Base-by-base conservation (phyloP, 176 grass and related monocot species). In the Alloteropsis semialata region DNA sequence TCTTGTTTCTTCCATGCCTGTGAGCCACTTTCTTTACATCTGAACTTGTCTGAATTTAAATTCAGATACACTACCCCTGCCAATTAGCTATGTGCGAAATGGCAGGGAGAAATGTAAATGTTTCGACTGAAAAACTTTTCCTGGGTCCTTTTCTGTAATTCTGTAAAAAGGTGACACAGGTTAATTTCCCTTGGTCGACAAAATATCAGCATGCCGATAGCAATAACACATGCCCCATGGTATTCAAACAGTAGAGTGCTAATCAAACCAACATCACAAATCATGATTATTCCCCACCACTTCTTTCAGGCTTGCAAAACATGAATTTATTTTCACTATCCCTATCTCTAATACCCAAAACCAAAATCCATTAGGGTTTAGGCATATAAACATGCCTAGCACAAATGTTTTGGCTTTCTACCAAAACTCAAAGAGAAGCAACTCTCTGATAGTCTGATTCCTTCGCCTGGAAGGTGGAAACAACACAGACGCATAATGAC, bases 231-330 rank as follows among this genome's bases (percentile, higher is more conserved):
- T 28, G 28, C 10, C 10, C 10, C 27, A 14, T 69, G 32, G 51
- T 59, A 44, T 29, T 38, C 30, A 50, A 48, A 61, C 5, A 28
- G 41, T 22, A 13, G 38, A 56, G 11, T 37, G 54, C 24, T 63
- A 72, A 71, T 42, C 76, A 50, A 72, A 63, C 55, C n/a, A 79
- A 63, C 11, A 64, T 8, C 44, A 64, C 16, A 62, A 63, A 46
- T 48, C 65, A 46, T 27, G 37, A 85, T 36, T 48, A 38, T 29
- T 25, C 34, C 56, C 29, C 27, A 43, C 5, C 50, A 60, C 34
- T 25, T 27, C 28, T 36, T 6, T 69, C 48, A 51, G 54, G 3
- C 55, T 45, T 50, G 13, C 2, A 48, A 62, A 33, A 62, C 43
- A 63, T 73, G 45, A 73, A 51, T 18, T 18, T 21, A 12, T 51